Evolutionary conservation across 2,329 filamentous ascomycete species (phyloP).

Genomic region (Penicillium sp.): DNA sequence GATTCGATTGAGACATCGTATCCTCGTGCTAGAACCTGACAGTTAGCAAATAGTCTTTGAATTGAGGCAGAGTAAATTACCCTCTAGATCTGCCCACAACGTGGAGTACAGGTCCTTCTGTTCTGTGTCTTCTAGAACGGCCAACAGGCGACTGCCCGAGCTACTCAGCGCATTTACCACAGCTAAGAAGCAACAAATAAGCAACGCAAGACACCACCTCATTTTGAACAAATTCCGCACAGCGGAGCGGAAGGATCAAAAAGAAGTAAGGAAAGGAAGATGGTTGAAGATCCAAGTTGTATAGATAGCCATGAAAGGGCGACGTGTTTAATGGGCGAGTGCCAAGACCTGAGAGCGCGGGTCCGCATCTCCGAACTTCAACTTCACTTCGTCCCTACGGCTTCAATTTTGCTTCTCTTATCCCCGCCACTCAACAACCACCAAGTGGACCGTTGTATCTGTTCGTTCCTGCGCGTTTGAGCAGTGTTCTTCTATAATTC

Average conservation of each 20-base stretch:
- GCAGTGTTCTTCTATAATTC: not conserved
- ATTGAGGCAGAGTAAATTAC: slow-evolving; percentile 27
- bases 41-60: slow-evolving; percentile 3
- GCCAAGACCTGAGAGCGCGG: slow-evolving; percentile 37
- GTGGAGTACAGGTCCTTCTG: slow-evolving; percentile 81
- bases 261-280: slow-evolving; percentile 15
- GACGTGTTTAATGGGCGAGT: slow-evolving; percentile 44
- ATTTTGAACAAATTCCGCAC: slow-evolving; percentile 53
- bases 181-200: slow-evolving; percentile 60
- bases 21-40: slow-evolving; percentile 64
- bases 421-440: slow-evolving; percentile 8
- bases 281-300: slow-evolving; percentile 19
- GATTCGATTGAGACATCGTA: slow-evolving; percentile 79
- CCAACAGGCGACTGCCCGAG: slow-evolving; percentile 74
- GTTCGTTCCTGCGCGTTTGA: slow-evolving; percentile 3
- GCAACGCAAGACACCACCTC: slow-evolving; percentile 70
- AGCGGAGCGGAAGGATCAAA: slow-evolving; percentile 28
- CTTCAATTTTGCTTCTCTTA: slow-evolving; percentile 23
- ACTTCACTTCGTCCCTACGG: slow-evolving; percentile 32
- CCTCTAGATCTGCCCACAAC: slow-evolving; percentile 58
- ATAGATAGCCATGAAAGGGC: slow-evolving; percentile 35
- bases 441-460: slow-evolving; percentile 4
- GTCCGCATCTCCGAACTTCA: slow-evolving; percentile 29
- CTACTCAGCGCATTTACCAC: slow-evolving; percentile 69
- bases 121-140: slow-evolving; percentile 76